Evolutionary conservation across 495 filamentous ascomycete genomes (phyloP), one percentile per base, ranked within the genome.

Genomic region (Penicillium lagena): DNA sequence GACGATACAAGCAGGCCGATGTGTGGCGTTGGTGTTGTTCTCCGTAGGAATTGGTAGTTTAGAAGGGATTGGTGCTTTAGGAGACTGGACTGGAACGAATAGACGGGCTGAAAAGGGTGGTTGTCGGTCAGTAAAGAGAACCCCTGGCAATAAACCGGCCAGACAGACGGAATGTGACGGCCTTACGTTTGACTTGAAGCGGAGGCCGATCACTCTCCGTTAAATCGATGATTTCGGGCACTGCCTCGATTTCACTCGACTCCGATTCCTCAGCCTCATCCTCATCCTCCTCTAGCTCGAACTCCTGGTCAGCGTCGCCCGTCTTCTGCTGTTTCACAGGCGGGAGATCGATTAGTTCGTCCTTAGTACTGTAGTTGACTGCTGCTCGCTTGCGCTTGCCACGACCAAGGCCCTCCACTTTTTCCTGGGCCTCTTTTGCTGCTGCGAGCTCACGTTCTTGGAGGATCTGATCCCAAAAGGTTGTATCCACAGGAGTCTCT

Each of bases 401-500:
- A 27, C 91, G 81, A 2, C 94, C 94, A 29, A 95, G 75, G 9
- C 77, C 80, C 56, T 93, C 75, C 27, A 77, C 70, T 37, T 77
- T 75, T 7, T 68, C 71, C 28, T 77, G 77, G 4, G 77, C 77
- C 49, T 94, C 87, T 46, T 73, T 73, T 6, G 75, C 71, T 0
- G 89, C 90, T 30, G 83, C 80, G 38, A 77, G 80, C 52, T 95
- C 88, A 22, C 93, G 85, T 56, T 91, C 75, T 38, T 80, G 75
- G 12, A 98, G 72, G 37, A 98, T 93, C 47, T 82, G 80, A 22
- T 94, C 89, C 93, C 93, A 98, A 2, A 93, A 77, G 12, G 76
- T 78, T 12, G 71, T 62, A 58, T 81, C 81, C 1, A 70, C 63
- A 2, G 64, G 50, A 0, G 45, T 36, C 3, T 60, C 40, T 7